Evolutionary conservation across 2,329 filamentous ascomycete genomes (phyloP).

Genomic region (Teratosphaeriaceae sp.): DNA sequence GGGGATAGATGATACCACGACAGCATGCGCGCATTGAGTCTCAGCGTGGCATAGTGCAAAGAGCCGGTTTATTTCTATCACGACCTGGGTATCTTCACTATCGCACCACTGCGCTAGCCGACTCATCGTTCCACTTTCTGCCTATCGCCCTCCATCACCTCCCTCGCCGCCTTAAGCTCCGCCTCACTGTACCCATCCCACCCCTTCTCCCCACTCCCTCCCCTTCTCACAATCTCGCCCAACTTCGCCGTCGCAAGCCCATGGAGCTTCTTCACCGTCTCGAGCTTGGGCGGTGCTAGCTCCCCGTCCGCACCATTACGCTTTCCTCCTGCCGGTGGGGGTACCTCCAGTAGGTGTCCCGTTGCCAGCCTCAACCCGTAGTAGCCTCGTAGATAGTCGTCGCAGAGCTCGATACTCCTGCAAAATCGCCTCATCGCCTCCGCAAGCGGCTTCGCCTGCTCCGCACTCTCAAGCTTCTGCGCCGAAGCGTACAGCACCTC

Average conservation of each 20-base stretch:
- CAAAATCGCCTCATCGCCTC: constrained; percentile 81
- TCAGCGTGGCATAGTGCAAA: too few species aligned
- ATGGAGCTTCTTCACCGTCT: constrained; percentile 61
- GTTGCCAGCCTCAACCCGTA: constrained; percentile 71
- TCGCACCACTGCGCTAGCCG: too few species aligned
- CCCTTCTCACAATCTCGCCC: constrained; percentile 65
- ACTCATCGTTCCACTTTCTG: constrained; percentile 30
- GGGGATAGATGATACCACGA: constrained; percentile 5
- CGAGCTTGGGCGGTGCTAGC: constrained; percentile 46
- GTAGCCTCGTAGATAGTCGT: constrained; percentile 85
- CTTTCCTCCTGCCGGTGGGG: constrained; percentile 21
- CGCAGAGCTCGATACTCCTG: constrained; percentile 86
- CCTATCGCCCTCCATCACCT: constrained; percentile 54
- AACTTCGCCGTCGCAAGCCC: constrained; percentile 68
- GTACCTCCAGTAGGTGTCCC: constrained; percentile 19
- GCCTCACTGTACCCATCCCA: constrained; percentile 68
- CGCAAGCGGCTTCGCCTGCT: constrained; percentile 47
- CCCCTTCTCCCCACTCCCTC: constrained; percentile 52
- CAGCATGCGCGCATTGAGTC: not conserved
- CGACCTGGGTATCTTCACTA: too few species aligned
- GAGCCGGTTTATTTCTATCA: too few species aligned
- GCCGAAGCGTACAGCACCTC: constrained; percentile 71
- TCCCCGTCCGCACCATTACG: constrained; percentile 30
- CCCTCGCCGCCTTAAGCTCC: constrained; percentile 65
- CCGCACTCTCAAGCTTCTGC: constrained; percentile 29